A percentile compares a stretch with the other conserved stretches of the same genome.
These are phyloP conservation scores for Colletotrichum kahawae DNA, from an alignment of 2,329 filamentous ascomycete species.

Conservation along the genomic window DNA sequence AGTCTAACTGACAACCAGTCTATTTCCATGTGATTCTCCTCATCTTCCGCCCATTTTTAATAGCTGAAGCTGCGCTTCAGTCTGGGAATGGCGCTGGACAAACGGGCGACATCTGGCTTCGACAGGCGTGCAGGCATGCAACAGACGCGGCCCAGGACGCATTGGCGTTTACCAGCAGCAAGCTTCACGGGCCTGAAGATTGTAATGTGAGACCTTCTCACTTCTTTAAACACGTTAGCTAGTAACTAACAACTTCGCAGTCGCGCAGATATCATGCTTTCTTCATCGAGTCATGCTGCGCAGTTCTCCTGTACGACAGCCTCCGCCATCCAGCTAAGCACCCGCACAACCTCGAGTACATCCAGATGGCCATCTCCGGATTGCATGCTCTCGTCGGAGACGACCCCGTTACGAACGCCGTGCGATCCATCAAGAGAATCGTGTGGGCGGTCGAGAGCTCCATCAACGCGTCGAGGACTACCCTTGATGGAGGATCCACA, in stretches of 20 bases:
- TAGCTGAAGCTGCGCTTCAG: slow-evolving; percentile 13
- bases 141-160: slow-evolving; percentile 34
- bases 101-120: slow-evolving; percentile 31
- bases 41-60: slow-evolving; percentile 11
- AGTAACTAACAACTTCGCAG: not conserved
- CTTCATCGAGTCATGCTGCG: slow-evolving; percentile 33
- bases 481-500: not conserved
- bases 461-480: slow-evolving; percentile 23
- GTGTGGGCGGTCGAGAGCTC: slow-evolving; percentile 23
- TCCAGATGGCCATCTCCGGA: slow-evolving; percentile 10
- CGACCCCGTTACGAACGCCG: slow-evolving; percentile 30
- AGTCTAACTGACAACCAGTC: not conserved
- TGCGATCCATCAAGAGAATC: slow-evolving; percentile 28
- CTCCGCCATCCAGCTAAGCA: slow-evolving; percentile 31
- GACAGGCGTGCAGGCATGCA: slow-evolving; percentile 32
- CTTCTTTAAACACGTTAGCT: not conserved
- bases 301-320: slow-evolving; percentile 33
- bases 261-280: slow-evolving; percentile 27
- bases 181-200: slow-evolving; percentile 3
- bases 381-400: slow-evolving; percentile 24
- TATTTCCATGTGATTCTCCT: slow-evolving; percentile 9
- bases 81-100: slow-evolving; percentile 10
- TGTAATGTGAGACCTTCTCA: not conserved
- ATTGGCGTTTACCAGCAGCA: slow-evolving; percentile 24
- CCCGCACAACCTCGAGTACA: slow-evolving; percentile 22